Evolutionary conservation across 2,329 filamentous ascomycete genomes (phyloP).

Genomic region (Phoma sp.): DNA sequence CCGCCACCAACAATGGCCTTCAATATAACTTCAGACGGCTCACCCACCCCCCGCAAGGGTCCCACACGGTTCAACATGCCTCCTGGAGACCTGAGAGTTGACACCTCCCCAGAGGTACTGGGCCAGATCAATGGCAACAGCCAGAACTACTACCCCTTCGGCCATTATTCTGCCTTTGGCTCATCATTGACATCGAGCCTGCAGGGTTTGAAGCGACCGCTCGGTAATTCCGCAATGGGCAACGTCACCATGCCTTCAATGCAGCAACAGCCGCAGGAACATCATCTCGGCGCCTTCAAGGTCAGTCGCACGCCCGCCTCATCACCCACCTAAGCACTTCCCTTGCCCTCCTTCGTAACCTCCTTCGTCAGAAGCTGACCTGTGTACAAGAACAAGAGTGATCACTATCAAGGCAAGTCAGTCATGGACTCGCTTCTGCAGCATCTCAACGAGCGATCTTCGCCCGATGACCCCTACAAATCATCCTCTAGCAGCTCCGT

Average conservation of each 20-base stretch:
- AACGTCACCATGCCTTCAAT: conserved; percentile 36
- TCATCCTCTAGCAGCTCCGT: conserved; percentile 65
- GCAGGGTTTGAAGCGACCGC: conserved; percentile 51
- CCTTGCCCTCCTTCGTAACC: background rate
- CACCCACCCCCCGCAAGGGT: conserved; percentile 52
- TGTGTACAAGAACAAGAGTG: conserved; percentile 57
- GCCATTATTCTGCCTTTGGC: conserved; percentile 28
- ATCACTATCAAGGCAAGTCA: conserved; percentile 42
- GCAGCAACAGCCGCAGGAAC: conserved; percentile 20
- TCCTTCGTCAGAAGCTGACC: conserved; percentile 29
- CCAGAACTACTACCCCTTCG: conserved; percentile 30
- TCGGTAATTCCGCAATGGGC: conserved; percentile 46
- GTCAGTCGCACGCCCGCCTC: conserved; percentile 26
- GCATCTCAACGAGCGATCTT: conserved; percentile 68
- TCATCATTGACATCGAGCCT: conserved; percentile 44
- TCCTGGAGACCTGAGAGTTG: conserved; percentile 41
- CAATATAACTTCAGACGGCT: conserved; percentile 52
- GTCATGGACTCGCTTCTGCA: conserved; percentile 71
- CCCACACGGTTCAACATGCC: conserved; percentile 36
- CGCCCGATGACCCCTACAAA: conserved; percentile 62
- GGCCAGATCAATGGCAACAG: conserved; percentile 44
- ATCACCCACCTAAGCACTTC: background rate
- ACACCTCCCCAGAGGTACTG: conserved; percentile 46
- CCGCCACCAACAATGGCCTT: conserved; percentile 42
- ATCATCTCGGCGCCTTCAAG: conserved; percentile 39